phyloP scores from a whole-genome alignment of 768 basidiomycete species.

The Dioszegia crocea region DNA sequence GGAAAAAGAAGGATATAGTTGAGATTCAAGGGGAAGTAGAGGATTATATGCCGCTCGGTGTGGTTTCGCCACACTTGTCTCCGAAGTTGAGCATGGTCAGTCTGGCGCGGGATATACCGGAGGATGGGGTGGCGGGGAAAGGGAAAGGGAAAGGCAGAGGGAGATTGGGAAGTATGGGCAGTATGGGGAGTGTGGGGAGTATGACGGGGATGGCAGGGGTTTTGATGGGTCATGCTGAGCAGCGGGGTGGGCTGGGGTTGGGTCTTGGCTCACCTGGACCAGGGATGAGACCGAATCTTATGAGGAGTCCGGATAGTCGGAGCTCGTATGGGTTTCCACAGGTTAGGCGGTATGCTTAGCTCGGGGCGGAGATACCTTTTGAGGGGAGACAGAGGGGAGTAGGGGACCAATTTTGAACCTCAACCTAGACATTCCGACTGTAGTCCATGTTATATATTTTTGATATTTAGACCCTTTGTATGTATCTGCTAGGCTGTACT shows the following conservation, averaged over 20 bases:
- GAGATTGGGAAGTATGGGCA: not conserved
- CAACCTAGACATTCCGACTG: too few species aligned
- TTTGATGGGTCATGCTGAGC: slow-evolving; percentile 8
- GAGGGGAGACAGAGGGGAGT: not conserved
- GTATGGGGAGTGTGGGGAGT: slow-evolving; percentile 1
- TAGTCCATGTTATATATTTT: not conserved
- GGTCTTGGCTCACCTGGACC: too few species aligned
- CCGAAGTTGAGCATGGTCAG: not conserved
- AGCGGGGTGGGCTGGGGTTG: not conserved
- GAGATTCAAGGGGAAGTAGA: not conserved
- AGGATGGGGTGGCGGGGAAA: not conserved
- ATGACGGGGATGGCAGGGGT: slow-evolving; percentile 16
- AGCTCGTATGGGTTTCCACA: slow-evolving; percentile 39
- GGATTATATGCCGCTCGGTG: not conserved
- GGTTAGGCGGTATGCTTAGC: not conserved
- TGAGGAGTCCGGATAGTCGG: slow-evolving; percentile 28
- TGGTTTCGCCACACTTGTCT: not conserved
- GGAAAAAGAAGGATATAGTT: slow-evolving; percentile 44
- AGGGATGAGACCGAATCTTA: slow-evolving; percentile 23
- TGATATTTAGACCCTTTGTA: not conserved
- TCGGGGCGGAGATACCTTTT: not conserved
- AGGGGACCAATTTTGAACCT: too few species aligned
- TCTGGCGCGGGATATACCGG: not conserved
- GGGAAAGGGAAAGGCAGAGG: not conserved
- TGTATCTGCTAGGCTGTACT: too few species aligned